These are phyloP conservation scores for Physcomitrellopsis africana DNA, from an alignment of 225 moss, liverwort and hornwort genomes.

Conservation along the genomic window DNA sequence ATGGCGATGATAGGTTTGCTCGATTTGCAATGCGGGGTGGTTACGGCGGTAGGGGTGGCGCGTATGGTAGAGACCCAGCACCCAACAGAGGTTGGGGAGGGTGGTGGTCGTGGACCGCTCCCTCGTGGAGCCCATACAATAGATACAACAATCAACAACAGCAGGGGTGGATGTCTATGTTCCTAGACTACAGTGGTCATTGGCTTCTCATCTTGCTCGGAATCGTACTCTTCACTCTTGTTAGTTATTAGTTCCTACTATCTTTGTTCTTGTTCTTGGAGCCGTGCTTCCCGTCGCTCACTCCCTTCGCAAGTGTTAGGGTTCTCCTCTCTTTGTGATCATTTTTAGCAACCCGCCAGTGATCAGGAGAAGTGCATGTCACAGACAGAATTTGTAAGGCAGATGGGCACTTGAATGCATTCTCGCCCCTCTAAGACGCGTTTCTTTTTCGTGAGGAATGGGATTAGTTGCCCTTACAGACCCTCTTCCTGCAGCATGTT, in stretches of 20 bases:
- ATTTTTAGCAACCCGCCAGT: background rate
- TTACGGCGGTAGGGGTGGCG: conserved; percentile 19
- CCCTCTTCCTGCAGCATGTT: background rate
- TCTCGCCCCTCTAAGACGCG: background rate
- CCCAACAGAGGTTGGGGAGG: conserved; percentile 22
- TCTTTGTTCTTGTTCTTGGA: background rate
- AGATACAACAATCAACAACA: conserved; percentile 44
- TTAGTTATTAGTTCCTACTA: conserved; percentile 18
- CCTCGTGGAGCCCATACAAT: conserved; percentile 30
- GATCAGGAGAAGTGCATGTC: background rate
- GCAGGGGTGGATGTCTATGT: conserved; percentile 30
- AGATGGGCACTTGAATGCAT: background rate
- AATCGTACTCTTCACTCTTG: conserved; percentile 42
- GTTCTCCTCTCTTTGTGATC: conserved; percentile 26
- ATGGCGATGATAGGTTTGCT: conserved; percentile 16
- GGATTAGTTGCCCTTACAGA: no score
- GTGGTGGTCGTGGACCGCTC: conserved; percentile 33
- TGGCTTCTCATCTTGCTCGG: conserved; percentile 53
- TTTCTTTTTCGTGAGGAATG: background rate
- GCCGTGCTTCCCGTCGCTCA: background rate
- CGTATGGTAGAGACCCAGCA: conserved; percentile 20
- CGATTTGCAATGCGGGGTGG: conserved; percentile 11
- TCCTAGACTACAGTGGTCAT: conserved; percentile 48
- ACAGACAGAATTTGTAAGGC: background rate
- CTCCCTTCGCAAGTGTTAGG: conserved; percentile 10